Evolutionary conservation across 2,329 filamentous ascomycete species (phyloP).

Genomic region (Ophiostoma australiae): DNA sequence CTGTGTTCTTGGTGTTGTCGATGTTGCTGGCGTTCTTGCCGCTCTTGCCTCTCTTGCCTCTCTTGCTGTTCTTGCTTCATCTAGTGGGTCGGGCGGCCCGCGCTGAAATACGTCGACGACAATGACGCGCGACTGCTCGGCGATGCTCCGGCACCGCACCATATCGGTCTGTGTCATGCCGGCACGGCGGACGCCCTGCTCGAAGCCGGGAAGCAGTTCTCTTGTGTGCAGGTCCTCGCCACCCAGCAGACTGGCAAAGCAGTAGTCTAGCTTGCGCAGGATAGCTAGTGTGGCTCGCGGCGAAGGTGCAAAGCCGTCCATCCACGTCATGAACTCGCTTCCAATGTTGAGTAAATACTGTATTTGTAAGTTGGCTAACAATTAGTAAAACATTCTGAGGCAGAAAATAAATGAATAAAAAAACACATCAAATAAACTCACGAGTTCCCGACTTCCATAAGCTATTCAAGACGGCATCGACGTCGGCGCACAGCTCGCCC

Average conservation of each 20-base stretch:
- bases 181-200: slow-evolving; percentile 47
- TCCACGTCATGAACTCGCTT: slow-evolving; percentile 64
- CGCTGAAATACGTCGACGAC: slow-evolving; percentile 64
- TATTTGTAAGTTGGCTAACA: slow-evolving; percentile 67
- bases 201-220: slow-evolving; percentile 65
- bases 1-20: not conserved
- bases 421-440: slow-evolving; percentile 42
- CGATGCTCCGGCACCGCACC: slow-evolving; percentile 76
- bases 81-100: slow-evolving; percentile 21
- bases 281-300: slow-evolving; percentile 65
- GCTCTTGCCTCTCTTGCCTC: not conserved
- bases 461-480: slow-evolving; percentile 70
- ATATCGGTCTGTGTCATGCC: slow-evolving; percentile 78
- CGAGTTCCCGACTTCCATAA: slow-evolving; percentile 85
- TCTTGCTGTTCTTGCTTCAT: slow-evolving; percentile 13
- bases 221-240: slow-evolving; percentile 63
- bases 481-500: slow-evolving; percentile 64
- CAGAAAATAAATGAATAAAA: not conserved
- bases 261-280: slow-evolving; percentile 74
- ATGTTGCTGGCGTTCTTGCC: not conserved
- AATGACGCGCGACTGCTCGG: slow-evolving; percentile 67
- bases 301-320: slow-evolving; percentile 65
- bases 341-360: slow-evolving; percentile 78
- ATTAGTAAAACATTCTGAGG: too few species aligned
- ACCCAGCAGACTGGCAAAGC: slow-evolving; percentile 69